Percentiles rank a stretch among this genome's conserved stretches.
phyloP scores from a whole-genome alignment of 371 early-diverging fungal genomes.

The Lichtheimia corymbifera region DNA sequence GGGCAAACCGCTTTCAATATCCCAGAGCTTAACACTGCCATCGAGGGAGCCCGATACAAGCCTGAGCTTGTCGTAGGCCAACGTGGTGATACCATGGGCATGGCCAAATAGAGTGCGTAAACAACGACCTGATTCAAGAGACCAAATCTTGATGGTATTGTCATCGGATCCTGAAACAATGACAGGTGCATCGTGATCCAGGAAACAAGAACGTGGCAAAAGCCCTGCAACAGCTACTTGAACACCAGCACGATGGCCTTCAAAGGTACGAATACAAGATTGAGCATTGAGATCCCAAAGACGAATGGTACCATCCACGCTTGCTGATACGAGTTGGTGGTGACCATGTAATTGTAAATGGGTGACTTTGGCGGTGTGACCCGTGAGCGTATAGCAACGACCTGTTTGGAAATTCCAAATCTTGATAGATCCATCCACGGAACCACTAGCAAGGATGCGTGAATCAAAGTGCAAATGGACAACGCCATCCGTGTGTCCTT shows the following conservation, averaged over 20 bases:
- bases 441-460: conserved; percentile 80
- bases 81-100: conserved; percentile 81
- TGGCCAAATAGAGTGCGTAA: conserved; percentile 82
- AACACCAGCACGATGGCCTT: conserved; percentile 78
- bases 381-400: conserved; percentile 72
- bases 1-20: conserved; percentile 74
- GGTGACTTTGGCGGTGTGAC: conserved; percentile 58
- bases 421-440: conserved; percentile 87
- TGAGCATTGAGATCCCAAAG: conserved; percentile 84
- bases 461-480: conserved; percentile 85
- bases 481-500: conserved; percentile 85
- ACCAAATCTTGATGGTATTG: conserved; percentile 84
- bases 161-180: conserved; percentile 83
- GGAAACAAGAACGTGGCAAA: not conserved
- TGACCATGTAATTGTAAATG: conserved; percentile 71
- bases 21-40: conserved; percentile 89
- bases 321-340: conserved; percentile 78
- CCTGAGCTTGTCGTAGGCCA: conserved; percentile 83
- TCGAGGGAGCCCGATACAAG: conserved; percentile 87
- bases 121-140: conserved; percentile 74
- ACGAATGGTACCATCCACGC: conserved; percentile 81
- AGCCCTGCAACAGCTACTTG: conserved; percentile 58
- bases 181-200: conserved; percentile 29
- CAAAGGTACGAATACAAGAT: conserved; percentile 62
- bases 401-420: conserved; percentile 91